These are phyloP conservation scores for Escovopsis sp. DNA, from an alignment of 2,329 filamentous ascomycete genomes.

Conservation along the genomic window DNA sequence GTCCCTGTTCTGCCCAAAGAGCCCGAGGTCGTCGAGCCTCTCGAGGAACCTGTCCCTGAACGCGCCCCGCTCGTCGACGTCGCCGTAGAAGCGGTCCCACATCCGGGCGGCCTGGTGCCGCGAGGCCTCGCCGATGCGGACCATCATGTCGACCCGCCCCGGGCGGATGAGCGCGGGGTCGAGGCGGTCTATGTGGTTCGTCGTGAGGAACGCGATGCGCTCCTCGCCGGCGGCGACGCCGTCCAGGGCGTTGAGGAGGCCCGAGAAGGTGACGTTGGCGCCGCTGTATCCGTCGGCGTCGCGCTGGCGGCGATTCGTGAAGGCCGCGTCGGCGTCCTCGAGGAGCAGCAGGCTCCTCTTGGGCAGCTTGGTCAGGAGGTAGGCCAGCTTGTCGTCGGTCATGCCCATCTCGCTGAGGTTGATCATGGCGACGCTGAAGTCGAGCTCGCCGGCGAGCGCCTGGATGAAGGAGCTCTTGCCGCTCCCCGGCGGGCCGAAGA, in stretches of 20 bases:
- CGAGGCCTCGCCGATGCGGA: constrained; percentile 78
- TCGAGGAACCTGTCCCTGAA: constrained; percentile 56
- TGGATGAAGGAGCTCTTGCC: constrained; percentile 96
- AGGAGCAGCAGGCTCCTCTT: constrained; percentile 68
- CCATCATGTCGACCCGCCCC: constrained; percentile 84
- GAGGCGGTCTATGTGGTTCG: constrained; percentile 81
- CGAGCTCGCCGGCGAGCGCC: constrained; percentile 78
- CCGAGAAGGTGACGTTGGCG: constrained; percentile 86
- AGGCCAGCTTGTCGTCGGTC: constrained; percentile 78
- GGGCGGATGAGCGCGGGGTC: constrained; percentile 83
- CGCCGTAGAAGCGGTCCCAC: constrained; percentile 92
- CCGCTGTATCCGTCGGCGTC: constrained; percentile 75
- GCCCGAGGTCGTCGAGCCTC: constrained; percentile 51
- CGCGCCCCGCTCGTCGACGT: constrained; percentile 51
- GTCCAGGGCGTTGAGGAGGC: constrained; percentile 71
- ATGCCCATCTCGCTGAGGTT: constrained; percentile 82
- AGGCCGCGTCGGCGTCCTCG: constrained; percentile 86
- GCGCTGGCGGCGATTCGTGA: constrained; percentile 62
- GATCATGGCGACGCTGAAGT: constrained; percentile 85
- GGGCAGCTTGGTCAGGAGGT: constrained; percentile 73
- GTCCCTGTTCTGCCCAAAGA: constrained; percentile 46
- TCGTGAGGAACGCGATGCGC: constrained; percentile 84
- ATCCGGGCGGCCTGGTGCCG: constrained; percentile 71
- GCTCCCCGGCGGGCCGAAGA: constrained; percentile 80
- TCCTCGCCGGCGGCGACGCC: constrained; percentile 93